Evolutionary conservation across 1,284 basidiomycete species (phyloP), one percentile per base, ranked within the genome.

Genomic region (Puccinia polysora): DNA sequence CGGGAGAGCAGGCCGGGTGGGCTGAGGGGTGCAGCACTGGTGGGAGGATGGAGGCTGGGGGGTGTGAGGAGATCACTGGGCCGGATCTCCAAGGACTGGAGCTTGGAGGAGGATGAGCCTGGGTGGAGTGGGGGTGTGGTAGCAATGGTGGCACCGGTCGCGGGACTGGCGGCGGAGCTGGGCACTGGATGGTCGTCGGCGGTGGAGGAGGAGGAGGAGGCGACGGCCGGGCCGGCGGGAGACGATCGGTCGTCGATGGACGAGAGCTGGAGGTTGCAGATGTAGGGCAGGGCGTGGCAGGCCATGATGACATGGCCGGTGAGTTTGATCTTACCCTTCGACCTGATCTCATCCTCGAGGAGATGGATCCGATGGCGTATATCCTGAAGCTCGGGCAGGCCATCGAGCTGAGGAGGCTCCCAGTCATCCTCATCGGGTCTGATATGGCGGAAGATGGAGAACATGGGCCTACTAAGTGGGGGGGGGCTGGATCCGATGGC

Each of bases 231-330:
- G 12, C 36, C 4, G 32, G 30, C 36, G 18, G 25, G 15, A 32
- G 20, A 43, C 8, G 18, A 8, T 18, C 18, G 40, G 18, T 43
- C 40, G 8, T 58, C 15, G 23, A 7, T 49, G 12, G 65, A 53
- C 15, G 36, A 23, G 52, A 56, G 32, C 28, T 71, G 30, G 25
- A 71, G 38, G 59, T 53, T 62, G 59, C 68, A 63, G 43, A 53
- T 23, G 25, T 71, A 71, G 52, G 68, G 68, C 25, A 71, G n/a
- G 23, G 68, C 59, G 55, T 71, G 68, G n/a, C 68, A 71, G 36
- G 68, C 68, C 68, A 71, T 71, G 58, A 71, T 71, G 34, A 71
- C 68, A 71, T 71, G 68, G 25, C 68, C 68, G 28, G 68, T 62
- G 4, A 71, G 47, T 30, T 71, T 63, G 18, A 71, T 34, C 34